Percentiles rank a stretch among this genome's conserved stretches.
Evolutionary conservation across 164 flowering plant genomes (phyloP).

Genomic region (Houttuynia cordata): DNA sequence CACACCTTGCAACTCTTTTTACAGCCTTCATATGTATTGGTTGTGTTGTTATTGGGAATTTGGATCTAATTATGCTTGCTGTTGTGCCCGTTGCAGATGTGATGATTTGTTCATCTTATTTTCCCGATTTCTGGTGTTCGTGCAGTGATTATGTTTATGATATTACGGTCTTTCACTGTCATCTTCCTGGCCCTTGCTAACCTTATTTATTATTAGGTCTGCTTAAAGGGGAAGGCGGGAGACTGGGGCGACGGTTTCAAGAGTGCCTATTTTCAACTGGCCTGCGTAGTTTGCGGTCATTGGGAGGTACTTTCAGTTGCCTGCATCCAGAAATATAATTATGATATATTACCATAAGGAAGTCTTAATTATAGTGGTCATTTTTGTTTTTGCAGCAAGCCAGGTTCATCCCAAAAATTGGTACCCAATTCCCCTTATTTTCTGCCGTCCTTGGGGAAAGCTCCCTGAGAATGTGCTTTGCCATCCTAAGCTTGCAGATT

Average conservation of each 20-base stretch:
- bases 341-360: neutral
- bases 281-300: conserved; percentile 89
- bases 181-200: conserved; percentile 87
- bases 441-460: conserved; percentile 98
- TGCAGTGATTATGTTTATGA: conserved; percentile 99
- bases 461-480: conserved; percentile 97
- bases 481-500: conserved; percentile 97
- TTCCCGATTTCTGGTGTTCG: conserved; percentile 29
- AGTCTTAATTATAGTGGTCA: neutral
- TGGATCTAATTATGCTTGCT: conserved; percentile 97
- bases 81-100: conserved; percentile 98
- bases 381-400: conserved; percentile 45
- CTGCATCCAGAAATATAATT: too few species aligned
- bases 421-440: conserved; percentile 94
- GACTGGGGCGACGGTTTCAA: conserved; percentile 99
- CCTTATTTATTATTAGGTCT: conserved; percentile 89
- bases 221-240: conserved; percentile 96
- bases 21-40: too few species aligned
- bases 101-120: conserved; percentile 97
- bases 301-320: conserved; percentile 56
- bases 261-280: conserved; percentile 97
- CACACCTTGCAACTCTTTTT: too few species aligned
- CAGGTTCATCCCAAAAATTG: conserved; percentile 98
- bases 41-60: conserved; percentile 87
- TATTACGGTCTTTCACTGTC: conserved; percentile 93